Evolutionary conservation across 2,329 filamentous ascomycete species (phyloP).

Genomic region (Diplodia sapinea): DNA sequence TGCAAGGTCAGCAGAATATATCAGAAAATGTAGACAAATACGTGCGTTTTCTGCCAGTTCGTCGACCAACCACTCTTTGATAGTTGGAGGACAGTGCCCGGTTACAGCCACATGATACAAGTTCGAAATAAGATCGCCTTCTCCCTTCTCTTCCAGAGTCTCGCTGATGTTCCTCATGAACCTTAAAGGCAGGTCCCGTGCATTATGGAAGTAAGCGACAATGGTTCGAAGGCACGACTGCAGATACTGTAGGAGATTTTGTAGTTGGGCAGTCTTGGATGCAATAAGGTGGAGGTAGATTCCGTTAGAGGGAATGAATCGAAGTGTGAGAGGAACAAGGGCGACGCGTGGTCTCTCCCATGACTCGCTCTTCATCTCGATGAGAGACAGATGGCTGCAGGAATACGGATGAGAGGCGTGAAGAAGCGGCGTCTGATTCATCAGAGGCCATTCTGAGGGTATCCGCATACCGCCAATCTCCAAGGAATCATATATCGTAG

Average conservation of each 20-base stretch:
- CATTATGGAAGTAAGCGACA: conserved; percentile 80
- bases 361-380: conserved; percentile 53
- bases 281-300: conserved; percentile 83
- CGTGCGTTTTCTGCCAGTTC: conserved; percentile 77
- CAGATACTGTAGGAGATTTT: conserved; percentile 85
- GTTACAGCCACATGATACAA: conserved; percentile 85
- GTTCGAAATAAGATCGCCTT: conserved; percentile 73
- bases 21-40: conserved; percentile 23
- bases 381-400: conserved; percentile 77
- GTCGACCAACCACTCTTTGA: conserved; percentile 89
- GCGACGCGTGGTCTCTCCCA: conserved; percentile 41
- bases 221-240: conserved; percentile 81
- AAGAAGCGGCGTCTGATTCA: conserved; percentile 56
- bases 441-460: conserved; percentile 50
- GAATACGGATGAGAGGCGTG: conserved; percentile 76
- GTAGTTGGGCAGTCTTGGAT: conserved; percentile 83
- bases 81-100: conserved; percentile 74
- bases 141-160: conserved; percentile 69
- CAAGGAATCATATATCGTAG: conserved; percentile 86
- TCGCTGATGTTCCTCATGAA: conserved; percentile 80
- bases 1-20: background rate
- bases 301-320: conserved; percentile 78
- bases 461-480: conserved; percentile 71
- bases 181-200: conserved; percentile 76
- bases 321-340: conserved; percentile 75